Base-by-base conservation (phyloP, 768 basidiomycete genomes). In the Boletus speciosus region DNA sequence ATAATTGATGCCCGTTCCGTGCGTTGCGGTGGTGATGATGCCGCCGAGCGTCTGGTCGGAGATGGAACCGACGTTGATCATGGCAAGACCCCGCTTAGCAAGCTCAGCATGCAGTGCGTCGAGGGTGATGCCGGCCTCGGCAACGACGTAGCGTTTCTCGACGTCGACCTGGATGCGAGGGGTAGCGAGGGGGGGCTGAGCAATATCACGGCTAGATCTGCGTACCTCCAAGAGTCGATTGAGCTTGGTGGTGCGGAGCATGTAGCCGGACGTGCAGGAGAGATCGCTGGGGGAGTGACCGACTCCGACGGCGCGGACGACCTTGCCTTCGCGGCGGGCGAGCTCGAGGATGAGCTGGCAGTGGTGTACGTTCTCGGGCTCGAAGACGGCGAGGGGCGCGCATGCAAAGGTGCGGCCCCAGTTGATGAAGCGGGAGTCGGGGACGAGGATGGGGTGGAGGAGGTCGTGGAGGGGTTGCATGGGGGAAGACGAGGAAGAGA, bases 21-120 rank as follows among this genome's bases (percentile, higher is more conserved):
- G 97, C 0, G 95, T 95, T 8, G 93, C 93, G 57, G 97, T 99
- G 14, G 93, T 86, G 64, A 98, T 78, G 62, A 94, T 83, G 41
- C 97, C 97, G 27, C 83, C 95, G 59, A 99, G 79, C 4, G 93
- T 92, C 70, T 98, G 96, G 69, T 97, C 94, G 35, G 93, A 96
- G 64, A 99, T 98, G 29, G 93, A 95, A 35, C 97, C 97, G 56
- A 98, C 79, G 71, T 90, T 96, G 65, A 81, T 84, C 82, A 99
- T 86, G 37, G 94, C 95, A 32, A 98, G 81, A 34, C 78, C 78
- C 62, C 85, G 74, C 12, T 73, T 68, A 45, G 77, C 81, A 51
- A 98, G 85, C 15, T 77, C 76, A 23, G 69, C 73, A 59, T 96
- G 92, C 5, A 98, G 79, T 47, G 80, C 76, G 53, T 85, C 76